Conservation (phyloP, 345 rosid species). For the Theobroma cacao region DNA sequence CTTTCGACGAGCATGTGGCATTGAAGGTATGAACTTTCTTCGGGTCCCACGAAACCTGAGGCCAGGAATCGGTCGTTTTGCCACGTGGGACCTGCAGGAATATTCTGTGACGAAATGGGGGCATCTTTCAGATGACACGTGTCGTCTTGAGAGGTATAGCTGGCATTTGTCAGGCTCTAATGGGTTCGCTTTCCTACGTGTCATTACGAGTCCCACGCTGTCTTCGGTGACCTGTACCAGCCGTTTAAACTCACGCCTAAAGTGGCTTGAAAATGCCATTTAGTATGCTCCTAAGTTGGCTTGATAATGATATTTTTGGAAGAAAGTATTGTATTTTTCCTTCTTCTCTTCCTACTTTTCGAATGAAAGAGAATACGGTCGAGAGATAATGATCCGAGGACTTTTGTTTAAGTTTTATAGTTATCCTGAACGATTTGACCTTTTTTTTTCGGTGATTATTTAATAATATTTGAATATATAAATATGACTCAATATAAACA, state of each 20-base stretch:
- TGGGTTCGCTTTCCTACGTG: constrained; percentile 6
- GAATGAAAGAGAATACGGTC: background rate
- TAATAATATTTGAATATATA: background rate
- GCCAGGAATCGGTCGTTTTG: background rate
- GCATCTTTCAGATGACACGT: background rate
- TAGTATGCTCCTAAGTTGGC: background rate
- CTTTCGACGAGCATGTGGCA: too few species aligned
- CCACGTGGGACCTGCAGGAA: background rate
- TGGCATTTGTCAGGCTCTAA: background rate
- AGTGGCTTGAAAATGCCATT: background rate
- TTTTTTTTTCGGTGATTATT: background rate
- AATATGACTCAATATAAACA: background rate
- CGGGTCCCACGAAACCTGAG: background rate
- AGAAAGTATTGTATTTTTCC: background rate
- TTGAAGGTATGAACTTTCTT: background rate
- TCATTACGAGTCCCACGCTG: background rate
- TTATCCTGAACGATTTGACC: background rate
- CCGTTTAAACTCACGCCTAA: background rate
- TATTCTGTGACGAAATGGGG: background rate
- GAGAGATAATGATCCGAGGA: background rate
- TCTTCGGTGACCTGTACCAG: background rate
- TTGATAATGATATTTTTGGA: background rate
- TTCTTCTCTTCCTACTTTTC: background rate
- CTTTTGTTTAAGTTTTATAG: background rate
- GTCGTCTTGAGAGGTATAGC: background rate